Percentiles rank a stretch among this genome's conserved stretches.
Conservation (phyloP, 129 eudicot genomes). For the Daucus carota region DH1_v3.0 NC_030386.2:34667501-34668000, state of each 20-base stretch:
- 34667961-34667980: too few species aligned
- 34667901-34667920: too few species aligned
- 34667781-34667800: neutral
- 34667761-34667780: neutral
- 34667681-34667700: neutral
- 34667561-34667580: conserved; percentile 82
- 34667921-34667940: too few species aligned
- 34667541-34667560: conserved; percentile 65
- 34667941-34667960: too few species aligned
- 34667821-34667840: neutral
- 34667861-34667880: neutral
- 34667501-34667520: conserved; percentile 42
- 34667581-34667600: conserved; percentile 72
- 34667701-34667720: neutral
- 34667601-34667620: conserved; percentile 89
- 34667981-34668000: too few species aligned
- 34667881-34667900: neutral
- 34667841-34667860: too few species aligned
- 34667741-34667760: neutral
- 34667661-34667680: conserved; percentile 20
- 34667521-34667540: conserved; percentile 49
- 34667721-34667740: neutral
- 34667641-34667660: conserved; percentile 30
- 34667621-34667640: conserved; percentile 68
- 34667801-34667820: neutral